These are phyloP conservation scores for Austropuccinia psidii DNA, from an alignment of 1,284 basidiomycete species.

Conservation along the genomic window DNA sequence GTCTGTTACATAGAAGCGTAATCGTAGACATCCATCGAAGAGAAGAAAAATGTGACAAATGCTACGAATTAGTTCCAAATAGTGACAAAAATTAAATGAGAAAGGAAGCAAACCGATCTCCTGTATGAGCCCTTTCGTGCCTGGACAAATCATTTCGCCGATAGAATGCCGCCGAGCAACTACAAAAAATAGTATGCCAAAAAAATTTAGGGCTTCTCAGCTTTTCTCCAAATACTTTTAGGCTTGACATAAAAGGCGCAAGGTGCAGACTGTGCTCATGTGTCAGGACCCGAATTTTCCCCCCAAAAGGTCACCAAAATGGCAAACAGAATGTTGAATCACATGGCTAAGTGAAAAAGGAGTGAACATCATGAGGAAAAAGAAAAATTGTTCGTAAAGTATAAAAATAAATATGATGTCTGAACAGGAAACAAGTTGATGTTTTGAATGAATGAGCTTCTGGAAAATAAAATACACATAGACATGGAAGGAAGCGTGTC, in stretches of 20 bases:
- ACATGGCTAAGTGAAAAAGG: too few species aligned
- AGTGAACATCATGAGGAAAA: neutral
- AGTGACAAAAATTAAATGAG: neutral
- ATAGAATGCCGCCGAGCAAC: constrained; percentile 30
- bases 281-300: too few species aligned
- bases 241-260: too few species aligned
- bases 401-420: neutral
- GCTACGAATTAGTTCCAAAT: neutral
- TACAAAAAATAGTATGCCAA: neutral
- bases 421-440: neutral
- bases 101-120: constrained; percentile 13
- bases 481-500: too few species aligned
- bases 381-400: neutral
- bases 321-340: too few species aligned
- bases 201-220: too few species aligned
- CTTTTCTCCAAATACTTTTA: too few species aligned
- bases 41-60: neutral
- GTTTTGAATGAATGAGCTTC: neutral
- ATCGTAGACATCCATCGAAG: neutral
- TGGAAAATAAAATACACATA: neutral
- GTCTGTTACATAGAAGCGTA: neutral
- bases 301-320: too few species aligned
- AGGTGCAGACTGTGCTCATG: too few species aligned
- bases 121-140: constrained; percentile 29
- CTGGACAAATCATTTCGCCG: constrained; percentile 29